Conservation (phyloP, 2,329 filamentous ascomycete genomes). For the Cladobotryum protrusum region DNA sequence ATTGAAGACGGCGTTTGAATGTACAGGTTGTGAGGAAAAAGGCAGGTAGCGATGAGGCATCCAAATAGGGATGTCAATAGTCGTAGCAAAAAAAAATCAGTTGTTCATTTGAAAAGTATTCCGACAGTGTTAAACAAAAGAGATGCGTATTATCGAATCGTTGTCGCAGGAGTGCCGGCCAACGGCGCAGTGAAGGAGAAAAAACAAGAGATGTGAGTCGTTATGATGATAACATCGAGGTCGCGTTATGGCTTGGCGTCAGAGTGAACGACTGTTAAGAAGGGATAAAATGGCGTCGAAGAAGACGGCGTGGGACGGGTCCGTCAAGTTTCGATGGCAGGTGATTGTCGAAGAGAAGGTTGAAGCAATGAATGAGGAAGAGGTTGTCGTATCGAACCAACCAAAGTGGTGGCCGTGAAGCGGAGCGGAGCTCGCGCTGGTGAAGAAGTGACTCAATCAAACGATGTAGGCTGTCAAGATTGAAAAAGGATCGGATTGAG, state of each 20-base stretch:
- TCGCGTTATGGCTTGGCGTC: constrained; percentile 20
- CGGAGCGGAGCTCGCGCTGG: constrained; percentile 27
- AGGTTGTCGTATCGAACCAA: constrained; percentile 23
- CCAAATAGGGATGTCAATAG: constrained; percentile 18
- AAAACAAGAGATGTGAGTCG: constrained; percentile 31
- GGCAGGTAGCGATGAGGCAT: constrained; percentile 19
- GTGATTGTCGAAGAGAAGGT: constrained; percentile 1
- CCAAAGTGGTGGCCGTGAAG: constrained; percentile 19
- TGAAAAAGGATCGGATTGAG: constrained; percentile 19
- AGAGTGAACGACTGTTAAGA: constrained; percentile 24
- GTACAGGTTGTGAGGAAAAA: constrained; percentile 26
- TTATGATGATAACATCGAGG: constrained; percentile 41
- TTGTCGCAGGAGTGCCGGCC: constrained; percentile 22
- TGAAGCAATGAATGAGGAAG: not conserved
- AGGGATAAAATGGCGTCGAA: constrained; percentile 12
- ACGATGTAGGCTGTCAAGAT: constrained; percentile 8
- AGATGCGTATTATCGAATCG: constrained; percentile 28
- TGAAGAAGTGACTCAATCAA: constrained; percentile 18
- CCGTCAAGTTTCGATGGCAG: constrained; percentile 16
- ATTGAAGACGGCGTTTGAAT: constrained; percentile 23
- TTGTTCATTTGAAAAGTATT: constrained; percentile 34
- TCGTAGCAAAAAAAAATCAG: constrained; percentile 30
- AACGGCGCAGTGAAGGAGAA: constrained; percentile 17
- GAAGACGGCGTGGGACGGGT: constrained; percentile 23
- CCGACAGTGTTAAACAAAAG: constrained; percentile 24